Evolutionary conservation across 768 basidiomycete genomes (phyloP).

Genomic region (Hirschioporus abietinus): DNA sequence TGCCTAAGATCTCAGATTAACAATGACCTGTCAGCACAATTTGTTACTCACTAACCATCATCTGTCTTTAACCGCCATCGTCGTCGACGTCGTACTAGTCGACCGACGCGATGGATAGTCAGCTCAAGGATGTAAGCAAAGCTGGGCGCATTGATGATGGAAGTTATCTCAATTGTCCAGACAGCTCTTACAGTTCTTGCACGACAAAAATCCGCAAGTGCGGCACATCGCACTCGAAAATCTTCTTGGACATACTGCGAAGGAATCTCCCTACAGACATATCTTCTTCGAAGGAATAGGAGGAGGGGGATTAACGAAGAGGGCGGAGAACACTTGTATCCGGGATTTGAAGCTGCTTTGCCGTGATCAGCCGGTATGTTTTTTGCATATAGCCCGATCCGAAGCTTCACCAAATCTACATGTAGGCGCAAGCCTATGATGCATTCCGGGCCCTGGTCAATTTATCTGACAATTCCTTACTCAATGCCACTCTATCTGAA

Average conservation of each 20-base stretch:
- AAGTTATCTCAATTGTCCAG: constrained; percentile 2
- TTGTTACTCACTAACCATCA: background rate
- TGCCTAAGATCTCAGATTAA: constrained; percentile 5
- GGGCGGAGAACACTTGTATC: constrained; percentile 62
- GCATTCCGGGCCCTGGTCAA: constrained; percentile 93
- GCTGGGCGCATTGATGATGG: constrained; percentile 1
- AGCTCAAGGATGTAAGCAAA: constrained; percentile 34
- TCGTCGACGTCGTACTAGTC: background rate
- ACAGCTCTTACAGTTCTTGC: constrained; percentile 79
- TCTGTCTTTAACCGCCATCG: background rate
- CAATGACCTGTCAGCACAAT: background rate
- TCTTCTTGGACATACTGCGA: constrained; percentile 73
- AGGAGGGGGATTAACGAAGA: constrained; percentile 49
- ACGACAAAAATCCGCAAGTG: constrained; percentile 82
- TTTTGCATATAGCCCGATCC: background rate
- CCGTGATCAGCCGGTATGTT: constrained; percentile 74
- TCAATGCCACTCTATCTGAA: constrained; percentile 65
- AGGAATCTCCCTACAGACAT: constrained; percentile 60
- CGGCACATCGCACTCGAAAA: constrained; percentile 82
- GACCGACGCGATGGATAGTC: constrained; percentile 36
- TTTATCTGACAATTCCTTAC: constrained; percentile 75
- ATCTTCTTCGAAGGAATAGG: constrained; percentile 69
- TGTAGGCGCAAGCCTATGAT: constrained; percentile 85
- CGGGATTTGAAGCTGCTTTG: constrained; percentile 83
- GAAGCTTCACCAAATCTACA: constrained; percentile 13